Evolutionary conservation across 2,329 filamentous ascomycete species (phyloP).

Genomic region (Orbilia oligospora): DNA sequence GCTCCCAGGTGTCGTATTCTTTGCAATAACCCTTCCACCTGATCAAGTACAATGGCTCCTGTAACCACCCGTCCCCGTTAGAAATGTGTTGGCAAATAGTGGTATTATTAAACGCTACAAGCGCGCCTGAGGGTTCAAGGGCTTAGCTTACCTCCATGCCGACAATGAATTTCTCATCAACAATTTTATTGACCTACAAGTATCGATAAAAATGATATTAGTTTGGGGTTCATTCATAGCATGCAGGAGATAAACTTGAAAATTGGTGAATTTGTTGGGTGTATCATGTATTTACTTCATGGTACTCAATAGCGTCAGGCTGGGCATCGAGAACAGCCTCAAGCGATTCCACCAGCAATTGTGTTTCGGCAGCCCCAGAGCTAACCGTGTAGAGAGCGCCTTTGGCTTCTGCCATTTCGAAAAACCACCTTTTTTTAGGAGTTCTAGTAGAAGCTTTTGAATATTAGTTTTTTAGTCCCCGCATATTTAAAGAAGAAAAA

Average conservation of each 20-base stretch:
- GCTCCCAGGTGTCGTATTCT: slow-evolving; percentile 62
- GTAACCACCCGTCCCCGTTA: slow-evolving; percentile 9
- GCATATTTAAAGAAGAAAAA: too few species aligned
- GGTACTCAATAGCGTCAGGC: not conserved
- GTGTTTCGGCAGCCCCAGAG: not conserved
- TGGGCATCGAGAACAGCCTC: not conserved
- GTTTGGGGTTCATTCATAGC: not conserved
- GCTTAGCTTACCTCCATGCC: slow-evolving; percentile 19
- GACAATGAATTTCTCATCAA: slow-evolving; percentile 27
- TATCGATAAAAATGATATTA: not conserved
- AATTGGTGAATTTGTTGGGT: too few species aligned
- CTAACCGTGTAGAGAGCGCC: not conserved
- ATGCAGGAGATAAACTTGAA: too few species aligned
- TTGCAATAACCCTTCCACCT: slow-evolving; percentile 61
- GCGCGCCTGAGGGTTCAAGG: not conserved
- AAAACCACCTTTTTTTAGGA: not conserved
- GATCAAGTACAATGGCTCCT: slow-evolving; percentile 47
- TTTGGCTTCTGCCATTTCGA: slow-evolving; percentile 1
- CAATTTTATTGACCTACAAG: slow-evolving; percentile 44
- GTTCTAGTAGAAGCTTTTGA: not conserved
- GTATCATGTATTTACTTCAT: slow-evolving; percentile 26
- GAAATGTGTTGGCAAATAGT: slow-evolving; percentile 34
- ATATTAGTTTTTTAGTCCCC: not conserved
- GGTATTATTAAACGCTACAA: slow-evolving; percentile 11
- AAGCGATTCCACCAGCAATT: not conserved